phyloP scores from a whole-genome alignment of 2,329 filamentous ascomycete genomes.

The Trichoderma atroviride region DNA sequence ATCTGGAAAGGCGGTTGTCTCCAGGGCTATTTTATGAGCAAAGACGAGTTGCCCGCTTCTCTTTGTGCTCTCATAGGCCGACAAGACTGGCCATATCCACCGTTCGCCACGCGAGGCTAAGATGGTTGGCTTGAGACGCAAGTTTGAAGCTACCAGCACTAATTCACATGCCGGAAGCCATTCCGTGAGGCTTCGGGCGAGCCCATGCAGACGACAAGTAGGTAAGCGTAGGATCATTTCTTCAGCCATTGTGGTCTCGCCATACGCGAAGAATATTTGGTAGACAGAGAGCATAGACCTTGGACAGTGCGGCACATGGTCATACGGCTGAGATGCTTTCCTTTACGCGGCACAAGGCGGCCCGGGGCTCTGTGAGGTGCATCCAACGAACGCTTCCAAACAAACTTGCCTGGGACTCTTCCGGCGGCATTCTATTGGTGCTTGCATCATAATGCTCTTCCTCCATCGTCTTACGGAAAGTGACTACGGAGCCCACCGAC shows the following conservation, averaged over 20 bases:
- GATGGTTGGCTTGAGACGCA: conserved; percentile 13
- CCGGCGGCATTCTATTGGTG: not conserved
- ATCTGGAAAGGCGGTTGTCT: not conserved
- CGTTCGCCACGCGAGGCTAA: conserved; percentile 17
- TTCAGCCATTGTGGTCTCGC: not conserved
- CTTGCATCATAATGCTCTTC: not conserved
- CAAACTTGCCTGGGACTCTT: not conserved
- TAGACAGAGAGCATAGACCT: not conserved
- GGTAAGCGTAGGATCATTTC: conserved; percentile 12
- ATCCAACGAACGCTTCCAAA: not conserved
- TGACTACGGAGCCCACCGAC: not conserved
- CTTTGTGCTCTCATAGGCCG: not conserved
- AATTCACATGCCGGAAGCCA: conserved; percentile 13
- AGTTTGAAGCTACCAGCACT: conserved; percentile 19
- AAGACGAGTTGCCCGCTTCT: not conserved
- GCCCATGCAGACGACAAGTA: not conserved
- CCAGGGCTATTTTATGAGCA: not conserved
- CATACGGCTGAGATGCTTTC: not conserved
- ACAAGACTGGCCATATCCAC: conserved; percentile 3
- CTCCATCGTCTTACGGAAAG: not conserved
- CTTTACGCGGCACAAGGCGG: not conserved
- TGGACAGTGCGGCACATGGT: not conserved
- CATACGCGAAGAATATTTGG: not conserved
- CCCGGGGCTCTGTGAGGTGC: not conserved
- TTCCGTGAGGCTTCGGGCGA: conserved; percentile 19